Base-by-base conservation (phyloP, 371 early-diverging fungal genomes). In the Mortierella sp. region DNA sequence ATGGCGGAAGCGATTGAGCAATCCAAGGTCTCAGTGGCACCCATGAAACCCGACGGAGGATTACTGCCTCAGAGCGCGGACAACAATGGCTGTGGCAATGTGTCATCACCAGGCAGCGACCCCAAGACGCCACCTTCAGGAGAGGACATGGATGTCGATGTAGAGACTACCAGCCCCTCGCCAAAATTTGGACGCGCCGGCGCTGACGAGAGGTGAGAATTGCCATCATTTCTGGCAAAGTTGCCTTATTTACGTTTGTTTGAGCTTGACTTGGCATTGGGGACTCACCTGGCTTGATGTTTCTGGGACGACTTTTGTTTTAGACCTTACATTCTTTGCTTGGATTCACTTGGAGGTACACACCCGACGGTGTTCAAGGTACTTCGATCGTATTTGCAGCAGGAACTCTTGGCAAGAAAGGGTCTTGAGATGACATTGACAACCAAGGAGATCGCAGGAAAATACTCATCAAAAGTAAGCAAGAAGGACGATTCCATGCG, bases 281-380 rank as follows among this genome's bases (percentile, higher is more conserved):
- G 34, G 21, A 19, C 53, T 72, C 5, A 72, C 24, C 37, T 14
- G 59, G 21, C 31, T 24, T 16, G 13, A 1, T 59, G 11, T 51
- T 40, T n/a, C 0, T 61, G 53, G 6, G 19, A n/a, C 50, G 19
- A 54, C n/a, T 34, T 6, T 43, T 40, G 28, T 59, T 46, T 57
- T 54, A 89, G 88, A 31, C 82, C 88, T 1, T 82, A 81, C 50
- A 88, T 89, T 2, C 80, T 92, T 50, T 87, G 92, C 14, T 80
- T 94, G 73, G 92, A 94, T 74, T 93, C 93, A 10, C 78, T 94
- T n/a, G 88, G 88, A 14, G 81, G 78, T 14, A 73, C 87, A n/a
- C 93, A 91, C 54, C 82, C 83, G 4, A 40, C 73, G 2, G 83
- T 90, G 8, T 82, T 88, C 44, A 83, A 81, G n/a, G 82, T 77